Base-by-base conservation (phyloP, 2,329 filamentous ascomycete genomes). In the Aspergillus awamori region DNA sequence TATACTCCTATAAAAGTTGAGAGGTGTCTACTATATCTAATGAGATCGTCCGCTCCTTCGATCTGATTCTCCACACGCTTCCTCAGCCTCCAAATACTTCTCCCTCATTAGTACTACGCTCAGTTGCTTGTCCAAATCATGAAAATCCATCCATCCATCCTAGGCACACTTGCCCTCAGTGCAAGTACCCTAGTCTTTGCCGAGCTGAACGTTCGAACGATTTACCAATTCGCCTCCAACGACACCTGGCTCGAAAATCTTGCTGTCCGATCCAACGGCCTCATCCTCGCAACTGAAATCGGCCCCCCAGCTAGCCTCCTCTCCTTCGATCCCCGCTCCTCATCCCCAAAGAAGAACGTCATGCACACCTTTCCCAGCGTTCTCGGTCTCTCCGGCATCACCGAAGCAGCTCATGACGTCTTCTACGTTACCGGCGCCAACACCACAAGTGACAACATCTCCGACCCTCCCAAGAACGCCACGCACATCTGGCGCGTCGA, bases 171-270 rank as follows among this genome's bases (percentile, higher is more conserved):
- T 22, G 41, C 41, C 8, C 10, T 45, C 17, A 22, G 5, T 4
- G 17, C 41, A 2, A 43, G 15, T 17, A 43, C 39, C 39, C 39
- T 43, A 17, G 15, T 10, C 22, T 45, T 24, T 24, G 36, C 52
- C 20, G 13, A 41, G n/a, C 52, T 53, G 7, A 20, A 36, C 8
- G 30, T 41, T 6, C 52, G 52, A 11, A 53, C 52, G 20, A 13
- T 53, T 15, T 53, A 39, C 52, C 52, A 53, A 41, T 53, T 53
- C 36, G 11, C 36, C 22, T 53, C 52, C 17, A 53, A 53, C 36
- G 52, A 53, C 22, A 53, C 52, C 52, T 53, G 52, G 52, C 36
- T 53, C 8, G 52, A 53, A 36, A 53, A 53, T 15, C 52, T 53
- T 2, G 52, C 36, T 22, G 33, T 33, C 20, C 30, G 52, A 5